A percentile compares a stretch with the other conserved stretches of the same genome.
Evolutionary conservation across 345 rosid species (phyloP).

Genomic region (Eucalyptus regnans): DNA sequence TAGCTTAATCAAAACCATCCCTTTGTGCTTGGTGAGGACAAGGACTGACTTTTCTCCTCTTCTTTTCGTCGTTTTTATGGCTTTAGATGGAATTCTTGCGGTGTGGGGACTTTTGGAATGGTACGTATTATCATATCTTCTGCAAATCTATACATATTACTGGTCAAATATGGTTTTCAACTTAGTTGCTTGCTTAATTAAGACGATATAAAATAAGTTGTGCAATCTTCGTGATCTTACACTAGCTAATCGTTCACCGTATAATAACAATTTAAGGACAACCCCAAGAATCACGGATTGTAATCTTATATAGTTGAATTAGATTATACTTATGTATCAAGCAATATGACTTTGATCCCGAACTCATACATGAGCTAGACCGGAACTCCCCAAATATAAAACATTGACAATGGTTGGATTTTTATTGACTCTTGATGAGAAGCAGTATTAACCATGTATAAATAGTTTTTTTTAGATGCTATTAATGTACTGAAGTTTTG

Average conservation of each 20-base stretch:
- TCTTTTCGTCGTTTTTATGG: neutral
- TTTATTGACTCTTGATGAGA: neutral
- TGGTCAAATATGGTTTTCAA: neutral
- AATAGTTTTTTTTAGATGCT: neutral
- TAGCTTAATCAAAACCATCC: neutral
- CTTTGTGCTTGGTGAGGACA: neutral
- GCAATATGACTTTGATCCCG: neutral
- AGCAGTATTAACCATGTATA: neutral
- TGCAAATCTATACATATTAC: neutral
- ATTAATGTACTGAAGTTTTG: neutral
- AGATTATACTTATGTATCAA: neutral
- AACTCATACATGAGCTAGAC: no score
- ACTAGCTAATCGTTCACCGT: neutral
- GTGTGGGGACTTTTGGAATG: neutral
- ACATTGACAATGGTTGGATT: neutral
- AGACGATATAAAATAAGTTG: neutral
- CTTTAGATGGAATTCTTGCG: neutral
- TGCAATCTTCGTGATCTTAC: neutral
- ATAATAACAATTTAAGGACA: neutral
- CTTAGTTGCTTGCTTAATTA: neutral
- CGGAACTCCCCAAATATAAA: neutral
- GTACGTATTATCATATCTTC: neutral
- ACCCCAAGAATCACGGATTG: neutral
- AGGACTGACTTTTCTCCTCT: neutral
- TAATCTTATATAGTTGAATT: neutral